phyloP scores from a whole-genome alignment of 164 flowering plant species.

The Nymphaea colorata region DNA sequence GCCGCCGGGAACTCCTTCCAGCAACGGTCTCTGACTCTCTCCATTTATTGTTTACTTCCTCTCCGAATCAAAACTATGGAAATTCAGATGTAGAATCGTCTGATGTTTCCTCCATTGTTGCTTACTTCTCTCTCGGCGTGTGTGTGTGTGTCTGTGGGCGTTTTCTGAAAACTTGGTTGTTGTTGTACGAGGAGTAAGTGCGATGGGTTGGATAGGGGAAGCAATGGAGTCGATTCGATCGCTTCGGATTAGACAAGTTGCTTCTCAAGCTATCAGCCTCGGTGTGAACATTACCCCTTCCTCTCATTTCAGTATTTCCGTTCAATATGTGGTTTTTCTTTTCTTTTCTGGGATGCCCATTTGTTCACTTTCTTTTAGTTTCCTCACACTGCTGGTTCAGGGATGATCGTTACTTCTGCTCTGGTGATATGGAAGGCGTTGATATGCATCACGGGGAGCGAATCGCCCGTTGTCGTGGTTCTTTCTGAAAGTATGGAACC shows the following conservation, averaged over 20 bases:
- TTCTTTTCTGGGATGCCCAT: neutral
- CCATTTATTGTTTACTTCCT: no score
- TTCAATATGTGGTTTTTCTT: neutral
- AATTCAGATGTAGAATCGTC: no score
- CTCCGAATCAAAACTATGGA: no score
- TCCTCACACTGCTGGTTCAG: conserved; percentile 13
- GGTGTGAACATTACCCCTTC: conserved; percentile 28
- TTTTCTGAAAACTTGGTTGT: neutral
- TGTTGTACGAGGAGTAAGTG: neutral
- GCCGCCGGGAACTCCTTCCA: no score
- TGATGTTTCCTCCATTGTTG: no score
- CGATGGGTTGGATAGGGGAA: conserved; percentile 80
- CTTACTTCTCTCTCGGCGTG: no score
- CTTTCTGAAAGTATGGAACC: conserved; percentile 87
- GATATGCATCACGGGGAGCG: conserved; percentile 76
- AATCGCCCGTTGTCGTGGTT: conserved; percentile 78
- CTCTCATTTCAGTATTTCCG: neutral
- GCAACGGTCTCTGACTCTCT: no score
- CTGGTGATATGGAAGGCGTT: conserved; percentile 73
- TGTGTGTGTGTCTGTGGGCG: no score
- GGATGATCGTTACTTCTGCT: conserved; percentile 73
- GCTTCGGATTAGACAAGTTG: conserved; percentile 61
- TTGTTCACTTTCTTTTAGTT: neutral
- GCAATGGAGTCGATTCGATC: conserved; percentile 54
- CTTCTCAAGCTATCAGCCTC: conserved; percentile 60